Base-by-base conservation (phyloP, 805 yeast species). In the Teunomyces panamensis region DNA sequence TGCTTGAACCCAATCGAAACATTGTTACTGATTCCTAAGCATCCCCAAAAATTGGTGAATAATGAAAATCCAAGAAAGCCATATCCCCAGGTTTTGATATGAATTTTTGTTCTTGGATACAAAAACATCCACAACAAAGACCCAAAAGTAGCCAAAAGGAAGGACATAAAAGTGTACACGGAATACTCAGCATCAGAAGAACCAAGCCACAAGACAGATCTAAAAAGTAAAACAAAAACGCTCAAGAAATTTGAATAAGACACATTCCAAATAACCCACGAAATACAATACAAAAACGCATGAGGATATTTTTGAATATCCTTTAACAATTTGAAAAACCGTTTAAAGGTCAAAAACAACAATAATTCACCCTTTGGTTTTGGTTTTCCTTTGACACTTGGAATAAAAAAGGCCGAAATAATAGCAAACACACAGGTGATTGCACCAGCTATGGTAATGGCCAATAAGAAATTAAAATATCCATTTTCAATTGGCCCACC, bases 231-330 rank as follows among this genome's bases (percentile, higher is more conserved):
- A 1, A 64, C 63, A 46, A 65, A 70, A 2, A 72, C 66, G 42
- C 64, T 57, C 51, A 70, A 45, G 49, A 68, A 72, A 43, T 69
- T 70, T 9, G 64, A 50, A 42, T 58, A 69, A 5, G 61, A 59
- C 11, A 70, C 64, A 45, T 72, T 70, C 76, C 77, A 71, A 24
- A 71, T 57, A 2, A 71, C 74, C 76, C 76, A 71, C 0, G 69
- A 61, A n/a, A 69, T 34, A 56, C 73, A 67, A 26, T 65, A 57
- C 9, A 63, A 28, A 45, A 68, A 67, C 0, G 74, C 76, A 44
- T 70, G 50, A 3, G 67, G 68, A 48, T 68, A 64, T 39, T 56
- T 48, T 17, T 52, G 51, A 17, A 71, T 64, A 26, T 60, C 49
- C 30, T 51, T 56, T 10, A 63, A 11, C 47, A 70, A 49, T 1